phyloP scores from a whole-genome alignment of 371 early-diverging fungal genomes.

The Blakeslea trispora region DNA sequence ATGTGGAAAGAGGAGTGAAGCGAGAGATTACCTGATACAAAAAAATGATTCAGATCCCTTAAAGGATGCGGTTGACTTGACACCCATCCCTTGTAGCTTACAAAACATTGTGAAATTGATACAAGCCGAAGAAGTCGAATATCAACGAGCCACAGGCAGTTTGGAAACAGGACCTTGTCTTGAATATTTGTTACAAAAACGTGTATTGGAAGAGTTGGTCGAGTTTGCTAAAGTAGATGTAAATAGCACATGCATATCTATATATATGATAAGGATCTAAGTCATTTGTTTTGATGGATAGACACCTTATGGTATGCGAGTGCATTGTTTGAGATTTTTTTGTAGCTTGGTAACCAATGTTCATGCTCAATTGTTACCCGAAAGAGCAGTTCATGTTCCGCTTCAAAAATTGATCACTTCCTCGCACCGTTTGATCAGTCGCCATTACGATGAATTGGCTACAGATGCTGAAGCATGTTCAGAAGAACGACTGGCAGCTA shows the following conservation, averaged over 20 bases:
- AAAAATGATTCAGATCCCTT: constrained; percentile 36
- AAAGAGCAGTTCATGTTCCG: constrained; percentile 56
- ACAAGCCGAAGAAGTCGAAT: constrained; percentile 52
- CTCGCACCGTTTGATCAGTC: constrained; percentile 49
- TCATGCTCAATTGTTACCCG: constrained; percentile 53
- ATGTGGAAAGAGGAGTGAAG: too few relatives aligned
- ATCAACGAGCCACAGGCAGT: constrained; percentile 45
- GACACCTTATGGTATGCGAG: constrained; percentile 59
- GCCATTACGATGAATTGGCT: constrained; percentile 49
- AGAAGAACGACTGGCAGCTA: constrained; percentile 49
- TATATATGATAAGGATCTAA: neutral
- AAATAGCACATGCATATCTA: constrained; percentile 4
- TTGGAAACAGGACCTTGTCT: constrained; percentile 55
- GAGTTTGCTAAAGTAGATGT: constrained; percentile 58
- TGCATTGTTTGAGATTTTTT: constrained; percentile 52
- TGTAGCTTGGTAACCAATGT: constrained; percentile 52
- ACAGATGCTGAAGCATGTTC: constrained; percentile 40
- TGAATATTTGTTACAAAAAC: constrained; percentile 48
- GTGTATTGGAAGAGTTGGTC: constrained; percentile 50
- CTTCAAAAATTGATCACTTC: constrained; percentile 52
- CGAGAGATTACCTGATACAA: too few relatives aligned
- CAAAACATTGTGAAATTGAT: constrained; percentile 52
- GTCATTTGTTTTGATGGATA: constrained; percentile 7
- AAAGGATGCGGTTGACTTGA: constrained; percentile 53
- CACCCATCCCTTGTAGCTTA: constrained; percentile 48